Evolutionary conservation across 345 rosid genomes (phyloP).

Genomic region (Diplotaxis tenuifolia): DNA sequence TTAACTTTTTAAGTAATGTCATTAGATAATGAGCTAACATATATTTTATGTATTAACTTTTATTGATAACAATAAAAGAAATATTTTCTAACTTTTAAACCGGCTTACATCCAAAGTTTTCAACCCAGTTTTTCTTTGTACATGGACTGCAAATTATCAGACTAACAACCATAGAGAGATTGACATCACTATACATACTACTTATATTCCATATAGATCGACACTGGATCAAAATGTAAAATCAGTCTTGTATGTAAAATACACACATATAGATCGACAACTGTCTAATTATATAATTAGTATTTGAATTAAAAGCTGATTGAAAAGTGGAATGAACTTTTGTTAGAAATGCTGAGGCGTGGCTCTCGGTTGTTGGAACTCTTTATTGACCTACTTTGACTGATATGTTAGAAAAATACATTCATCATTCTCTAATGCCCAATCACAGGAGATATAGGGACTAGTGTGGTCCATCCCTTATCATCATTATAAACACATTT

Average conservation of each 20-base stretch:
- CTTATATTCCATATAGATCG: too few species aligned
- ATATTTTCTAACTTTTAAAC: not conserved
- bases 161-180: not conserved
- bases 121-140: not conserved
- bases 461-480: constrained; percentile 37
- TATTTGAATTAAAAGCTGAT: constrained; percentile 4
- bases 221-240: constrained; percentile 4
- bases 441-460: constrained; percentile 26
- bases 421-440: constrained; percentile 34
- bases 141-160: not conserved
- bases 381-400: constrained; percentile 39
- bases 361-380: constrained; percentile 35
- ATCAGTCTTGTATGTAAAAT: constrained; percentile 29
- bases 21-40: not conserved
- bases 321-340: constrained; percentile 16
- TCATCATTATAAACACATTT: constrained; percentile 29
- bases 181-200: not conserved
- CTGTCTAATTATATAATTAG: not conserved
- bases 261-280: constrained; percentile 12
- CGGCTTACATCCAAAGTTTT: not conserved
- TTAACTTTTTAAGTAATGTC: not conserved
- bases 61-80: not conserved
- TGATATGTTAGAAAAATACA: constrained; percentile 22
- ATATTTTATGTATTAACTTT: not conserved
- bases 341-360: constrained; percentile 20